Conservation (phyloP, 768 basidiomycete species). For the Hypholoma sublateritium region DNA sequence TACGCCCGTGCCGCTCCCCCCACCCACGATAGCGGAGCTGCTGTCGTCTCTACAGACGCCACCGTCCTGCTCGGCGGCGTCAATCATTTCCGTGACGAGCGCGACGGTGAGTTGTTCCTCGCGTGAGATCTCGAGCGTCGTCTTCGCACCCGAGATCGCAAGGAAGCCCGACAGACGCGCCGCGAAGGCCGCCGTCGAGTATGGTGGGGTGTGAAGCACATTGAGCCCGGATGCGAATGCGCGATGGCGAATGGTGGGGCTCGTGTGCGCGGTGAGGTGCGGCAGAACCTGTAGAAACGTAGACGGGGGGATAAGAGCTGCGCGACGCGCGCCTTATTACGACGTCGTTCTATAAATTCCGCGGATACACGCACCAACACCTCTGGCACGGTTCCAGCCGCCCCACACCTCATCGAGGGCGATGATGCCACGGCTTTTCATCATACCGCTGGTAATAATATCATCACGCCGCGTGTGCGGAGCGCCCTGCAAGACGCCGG, state of each 20-base stretch:
- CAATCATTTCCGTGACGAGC: constrained; percentile 77
- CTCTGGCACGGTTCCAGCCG: constrained; percentile 91
- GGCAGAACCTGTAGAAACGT: constrained; percentile 80
- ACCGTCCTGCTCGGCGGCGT: constrained; percentile 68
- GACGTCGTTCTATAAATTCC: constrained; percentile 6
- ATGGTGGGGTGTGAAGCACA: constrained; percentile 84
- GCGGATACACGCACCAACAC: constrained; percentile 63
- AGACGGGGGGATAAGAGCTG: constrained; percentile 83
- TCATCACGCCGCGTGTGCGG: constrained; percentile 19
- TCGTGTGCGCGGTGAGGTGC: constrained; percentile 61
- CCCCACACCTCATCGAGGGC: constrained; percentile 95
- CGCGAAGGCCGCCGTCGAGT: constrained; percentile 66
- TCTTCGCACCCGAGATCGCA: constrained; percentile 47
- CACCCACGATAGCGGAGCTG: constrained; percentile 34
- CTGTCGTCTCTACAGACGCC: constrained; percentile 78
- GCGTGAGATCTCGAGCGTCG: constrained; percentile 67
- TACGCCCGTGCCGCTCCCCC: constrained; percentile 45
- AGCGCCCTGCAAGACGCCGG: constrained; percentile 58
- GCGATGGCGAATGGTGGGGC: constrained; percentile 65
- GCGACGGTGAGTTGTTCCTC: constrained; percentile 73
- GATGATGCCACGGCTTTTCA: constrained; percentile 78
- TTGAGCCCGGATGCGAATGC: constrained; percentile 72
- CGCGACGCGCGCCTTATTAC: constrained; percentile 5
- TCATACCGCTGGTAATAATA: constrained; percentile 51
- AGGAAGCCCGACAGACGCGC: constrained; percentile 62